A percentile compares a stretch with the other conserved stretches of the same genome.
Conservation (phyloP, 164 flowering plant species). For the Echeveria elegans region DNA sequence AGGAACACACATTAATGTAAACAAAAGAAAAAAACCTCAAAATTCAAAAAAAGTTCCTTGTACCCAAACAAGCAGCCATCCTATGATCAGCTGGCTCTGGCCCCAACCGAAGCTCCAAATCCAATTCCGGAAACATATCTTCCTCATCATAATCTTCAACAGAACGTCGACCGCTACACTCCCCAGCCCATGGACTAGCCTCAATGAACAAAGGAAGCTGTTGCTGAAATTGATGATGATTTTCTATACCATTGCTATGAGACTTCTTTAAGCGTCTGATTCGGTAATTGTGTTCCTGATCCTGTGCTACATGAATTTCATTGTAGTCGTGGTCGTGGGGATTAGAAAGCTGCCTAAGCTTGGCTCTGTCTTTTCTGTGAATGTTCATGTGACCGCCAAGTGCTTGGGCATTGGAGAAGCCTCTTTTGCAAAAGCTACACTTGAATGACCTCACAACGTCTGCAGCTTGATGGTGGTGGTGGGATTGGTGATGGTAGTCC, state of each 20-base stretch:
- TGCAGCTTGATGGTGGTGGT: not conserved
- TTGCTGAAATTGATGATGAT: not conserved
- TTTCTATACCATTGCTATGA: not conserved
- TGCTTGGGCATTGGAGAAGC: slow-evolving; percentile 4
- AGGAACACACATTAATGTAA: not conserved
- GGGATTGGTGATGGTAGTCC: not conserved
- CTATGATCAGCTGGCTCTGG: not conserved
- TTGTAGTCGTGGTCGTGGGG: not conserved
- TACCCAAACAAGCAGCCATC: slow-evolving; percentile 4
- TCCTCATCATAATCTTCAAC: not conserved
- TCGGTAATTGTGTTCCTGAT: not conserved
- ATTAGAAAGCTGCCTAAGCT: slow-evolving; percentile 1
- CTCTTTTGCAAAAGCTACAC: slow-evolving; percentile 7
- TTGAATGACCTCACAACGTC: slow-evolving; percentile 4
- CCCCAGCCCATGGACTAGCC: not conserved
- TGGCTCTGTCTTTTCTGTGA: slow-evolving; percentile 1
- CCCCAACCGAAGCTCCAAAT: slow-evolving; percentile 6
- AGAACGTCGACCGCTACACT: not conserved
- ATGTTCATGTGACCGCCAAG: slow-evolving; percentile 6
- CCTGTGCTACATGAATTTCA: not conserved
- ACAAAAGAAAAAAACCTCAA: too few relatives aligned
- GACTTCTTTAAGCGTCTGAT: too few relatives aligned
- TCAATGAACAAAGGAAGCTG: not conserved
- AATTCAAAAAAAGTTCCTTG: slow-evolving; percentile 3
- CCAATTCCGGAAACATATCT: slow-evolving; percentile 5